Conservation (phyloP, 176 grass and related monocot species). For the Ensete glaucum region DNA sequence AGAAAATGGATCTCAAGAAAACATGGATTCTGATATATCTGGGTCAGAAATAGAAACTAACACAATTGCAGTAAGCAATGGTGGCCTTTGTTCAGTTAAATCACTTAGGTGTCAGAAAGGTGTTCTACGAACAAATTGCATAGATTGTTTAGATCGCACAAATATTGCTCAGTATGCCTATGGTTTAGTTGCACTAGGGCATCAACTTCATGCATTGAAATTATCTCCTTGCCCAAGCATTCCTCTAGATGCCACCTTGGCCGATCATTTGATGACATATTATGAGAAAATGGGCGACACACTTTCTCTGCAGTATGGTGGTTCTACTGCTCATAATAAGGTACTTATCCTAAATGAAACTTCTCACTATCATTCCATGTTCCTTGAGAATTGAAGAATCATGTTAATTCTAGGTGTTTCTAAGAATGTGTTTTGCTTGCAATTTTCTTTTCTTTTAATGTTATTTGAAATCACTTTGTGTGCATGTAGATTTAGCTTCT, state of each 20-base stretch:
- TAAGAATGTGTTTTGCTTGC: neutral
- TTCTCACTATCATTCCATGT: neutral
- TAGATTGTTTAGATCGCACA: constrained; percentile 94
- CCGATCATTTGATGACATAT: constrained; percentile 69
- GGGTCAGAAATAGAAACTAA: constrained; percentile 30
- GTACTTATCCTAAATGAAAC: constrained; percentile 24
- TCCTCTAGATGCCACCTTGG: constrained; percentile 53
- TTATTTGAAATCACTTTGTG: neutral
- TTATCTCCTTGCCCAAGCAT: constrained; percentile 41
- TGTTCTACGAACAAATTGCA: constrained; percentile 84
- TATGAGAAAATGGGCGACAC: constrained; percentile 93
- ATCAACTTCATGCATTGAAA: constrained; percentile 63
- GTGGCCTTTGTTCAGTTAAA: constrained; percentile 27
- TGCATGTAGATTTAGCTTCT: neutral
- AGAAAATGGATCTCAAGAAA: constrained; percentile 57
- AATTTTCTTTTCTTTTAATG: constrained; percentile 1
- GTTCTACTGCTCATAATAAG: constrained; percentile 97
- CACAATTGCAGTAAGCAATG: constrained; percentile 41
- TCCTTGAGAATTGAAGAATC: neutral
- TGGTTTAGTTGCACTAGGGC: constrained; percentile 83
- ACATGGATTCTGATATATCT: constrained; percentile 48
- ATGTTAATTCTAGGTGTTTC: neutral
- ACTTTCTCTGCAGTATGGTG: constrained; percentile 77
- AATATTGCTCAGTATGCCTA: constrained; percentile 95
- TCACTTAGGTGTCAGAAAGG: constrained; percentile 60